A percentile compares a stretch with the other conserved stretches of the same genome.
These are phyloP conservation scores for Aureobasidium sp. DNA, from an alignment of 2,329 filamentous ascomycete species.

Conservation along the genomic window DNA sequence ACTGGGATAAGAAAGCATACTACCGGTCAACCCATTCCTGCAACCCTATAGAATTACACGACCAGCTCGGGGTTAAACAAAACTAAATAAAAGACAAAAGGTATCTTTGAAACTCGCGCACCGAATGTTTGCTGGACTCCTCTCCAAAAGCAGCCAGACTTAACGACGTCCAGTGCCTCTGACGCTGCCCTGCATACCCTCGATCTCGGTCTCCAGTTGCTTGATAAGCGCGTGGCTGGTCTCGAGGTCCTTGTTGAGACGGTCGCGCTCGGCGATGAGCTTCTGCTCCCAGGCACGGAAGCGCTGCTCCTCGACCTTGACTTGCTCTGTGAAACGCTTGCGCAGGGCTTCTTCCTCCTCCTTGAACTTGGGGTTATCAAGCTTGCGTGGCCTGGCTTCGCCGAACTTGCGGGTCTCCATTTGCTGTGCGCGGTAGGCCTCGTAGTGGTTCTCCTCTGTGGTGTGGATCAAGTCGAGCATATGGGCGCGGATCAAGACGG, in stretches of 20 bases:
- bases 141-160: background rate
- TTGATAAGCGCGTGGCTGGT: conserved; percentile 89
- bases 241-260: conserved; percentile 99
- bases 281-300: conserved; percentile 99
- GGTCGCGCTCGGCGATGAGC: conserved; percentile 96
- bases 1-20: conserved; percentile 1
- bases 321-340: conserved; percentile 99
- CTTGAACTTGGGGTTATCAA: conserved; percentile 99
- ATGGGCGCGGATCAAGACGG: conserved; percentile 92
- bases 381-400: conserved; percentile 91
- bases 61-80: conserved; percentile 5
- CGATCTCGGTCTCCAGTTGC: conserved; percentile 83
- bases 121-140: background rate
- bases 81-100: conserved; percentile 11
- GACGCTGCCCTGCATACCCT: conserved; percentile 63
- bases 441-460: conserved; percentile 98
- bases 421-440: conserved; percentile 96
- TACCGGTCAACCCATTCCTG: background rate
- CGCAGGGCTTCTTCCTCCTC: conserved; percentile 97
- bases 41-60: conserved; percentile 4
- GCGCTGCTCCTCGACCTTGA: conserved; percentile 99
- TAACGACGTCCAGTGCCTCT: conserved; percentile 19
- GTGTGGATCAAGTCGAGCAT: conserved; percentile 99
- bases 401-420: conserved; percentile 99
- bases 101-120: conserved; percentile 9